These are phyloP conservation scores for Backusella liffmaniae DNA, from an alignment of 192 early-diverging fungal species.

Conservation along the genomic window DNA sequence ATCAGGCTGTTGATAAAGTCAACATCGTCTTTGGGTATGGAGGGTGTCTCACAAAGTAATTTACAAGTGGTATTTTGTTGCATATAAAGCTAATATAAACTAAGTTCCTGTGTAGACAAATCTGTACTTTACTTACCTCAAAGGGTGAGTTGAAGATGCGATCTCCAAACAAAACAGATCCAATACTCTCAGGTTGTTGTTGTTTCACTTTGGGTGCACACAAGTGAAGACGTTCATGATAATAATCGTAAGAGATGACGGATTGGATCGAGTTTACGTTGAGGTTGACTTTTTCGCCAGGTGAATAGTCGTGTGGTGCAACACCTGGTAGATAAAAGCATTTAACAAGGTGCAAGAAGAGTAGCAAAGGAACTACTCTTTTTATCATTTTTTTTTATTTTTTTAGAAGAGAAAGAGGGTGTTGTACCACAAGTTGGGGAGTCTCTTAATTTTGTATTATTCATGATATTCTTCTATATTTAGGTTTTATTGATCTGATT, in stretches of 20 bases:
- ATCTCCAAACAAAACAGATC: slow-evolving; percentile 95
- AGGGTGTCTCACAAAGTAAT: slow-evolving; percentile 55
- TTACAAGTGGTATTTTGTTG: slow-evolving; percentile 55
- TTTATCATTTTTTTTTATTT: not conserved
- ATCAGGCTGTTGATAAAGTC: slow-evolving; percentile 86
- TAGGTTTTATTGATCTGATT: not conserved
- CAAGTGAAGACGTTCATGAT: slow-evolving; percentile 83
- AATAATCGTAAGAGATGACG: slow-evolving; percentile 85
- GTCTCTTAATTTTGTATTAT: not conserved
- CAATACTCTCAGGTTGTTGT: slow-evolving; percentile 77
- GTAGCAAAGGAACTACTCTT: not conserved
- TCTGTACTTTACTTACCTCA: slow-evolving; percentile 46
- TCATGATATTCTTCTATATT: not conserved
- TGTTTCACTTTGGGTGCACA: slow-evolving; percentile 70
- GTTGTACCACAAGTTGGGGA: not conserved
- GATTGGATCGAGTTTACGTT: slow-evolving; percentile 84
- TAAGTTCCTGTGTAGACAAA: too few species aligned
- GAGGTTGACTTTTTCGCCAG: slow-evolving; percentile 66
- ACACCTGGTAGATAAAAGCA: slow-evolving; percentile 94
- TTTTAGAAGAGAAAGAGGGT: not conserved
- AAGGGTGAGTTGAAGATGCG: slow-evolving; percentile 83
- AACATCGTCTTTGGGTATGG: slow-evolving; percentile 64
- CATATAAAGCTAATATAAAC: slow-evolving; percentile 58
- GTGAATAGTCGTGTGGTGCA: slow-evolving; percentile 81
- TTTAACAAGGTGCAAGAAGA: not conserved